Percentiles rank a stretch among this genome's conserved stretches.
Evolutionary conservation across 83 land plant genomes (phyloP).

Genomic region (Isoetes engelmannii): DNA sequence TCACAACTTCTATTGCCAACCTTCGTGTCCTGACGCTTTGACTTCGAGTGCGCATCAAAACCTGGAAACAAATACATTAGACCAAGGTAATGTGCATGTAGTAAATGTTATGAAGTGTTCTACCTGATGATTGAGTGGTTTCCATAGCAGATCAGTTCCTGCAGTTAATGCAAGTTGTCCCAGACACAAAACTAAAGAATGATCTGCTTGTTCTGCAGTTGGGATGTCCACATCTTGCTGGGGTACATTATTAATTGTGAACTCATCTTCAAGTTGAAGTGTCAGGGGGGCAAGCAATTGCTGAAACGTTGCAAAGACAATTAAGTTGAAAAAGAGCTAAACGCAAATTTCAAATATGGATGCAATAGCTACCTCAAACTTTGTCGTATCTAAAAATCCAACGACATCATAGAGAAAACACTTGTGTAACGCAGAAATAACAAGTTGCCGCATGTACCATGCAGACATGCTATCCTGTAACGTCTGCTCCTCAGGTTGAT

Average conservation of each 20-base stretch:
- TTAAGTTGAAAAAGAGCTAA: neutral
- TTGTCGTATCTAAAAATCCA: slow-evolving; percentile 66
- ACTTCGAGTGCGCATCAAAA: slow-evolving; percentile 80
- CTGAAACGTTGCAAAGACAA: slow-evolving; percentile 30
- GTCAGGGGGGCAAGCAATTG: slow-evolving; percentile 63
- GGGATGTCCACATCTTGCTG: slow-evolving; percentile 27
- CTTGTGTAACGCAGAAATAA: slow-evolving; percentile 66
- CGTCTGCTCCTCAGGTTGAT: neutral
- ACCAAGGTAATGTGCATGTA: neutral
- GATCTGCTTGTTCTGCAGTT: slow-evolving; percentile 57
- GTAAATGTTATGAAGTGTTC: neutral
- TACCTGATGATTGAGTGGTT: slow-evolving; percentile 86
- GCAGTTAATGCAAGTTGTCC: slow-evolving; percentile 90
- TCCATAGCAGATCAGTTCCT: slow-evolving; percentile 78
- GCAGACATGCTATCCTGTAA: neutral
- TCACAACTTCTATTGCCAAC: slow-evolving; percentile 60
- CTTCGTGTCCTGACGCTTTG: slow-evolving; percentile 53
- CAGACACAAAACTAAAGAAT: slow-evolving; percentile 58
- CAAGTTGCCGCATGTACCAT: slow-evolving; percentile 74
- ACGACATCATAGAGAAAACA: slow-evolving; percentile 81
- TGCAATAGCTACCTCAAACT: slow-evolving; percentile 52
- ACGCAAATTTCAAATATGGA: neutral
- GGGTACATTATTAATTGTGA: slow-evolving; percentile 34
- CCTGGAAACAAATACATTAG: slow-evolving; percentile 35
- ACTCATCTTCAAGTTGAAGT: slow-evolving; percentile 53